Evolutionary conservation across 306 rosid species (phyloP).

Genomic region (Cyamopsis tetragonoloba): DNA sequence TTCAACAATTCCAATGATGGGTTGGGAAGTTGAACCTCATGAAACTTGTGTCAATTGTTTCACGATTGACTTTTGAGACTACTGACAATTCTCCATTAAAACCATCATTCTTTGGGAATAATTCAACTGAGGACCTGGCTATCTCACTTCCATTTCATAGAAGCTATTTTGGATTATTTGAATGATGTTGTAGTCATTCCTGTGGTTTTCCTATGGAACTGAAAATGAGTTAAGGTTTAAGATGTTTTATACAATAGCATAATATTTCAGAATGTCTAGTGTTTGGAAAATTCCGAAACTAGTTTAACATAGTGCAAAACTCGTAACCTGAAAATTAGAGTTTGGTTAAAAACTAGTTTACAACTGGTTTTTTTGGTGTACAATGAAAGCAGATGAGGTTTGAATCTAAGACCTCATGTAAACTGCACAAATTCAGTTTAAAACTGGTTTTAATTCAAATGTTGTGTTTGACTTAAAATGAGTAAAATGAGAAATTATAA

Average conservation of each 20-base stretch:
- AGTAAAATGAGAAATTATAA: not conserved
- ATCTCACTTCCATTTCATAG: not conserved
- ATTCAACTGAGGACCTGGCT: not conserved
- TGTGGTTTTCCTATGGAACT: not conserved
- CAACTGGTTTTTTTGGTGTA: constrained; percentile 1
- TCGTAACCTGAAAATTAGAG: not conserved
- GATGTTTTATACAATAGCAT: not conserved
- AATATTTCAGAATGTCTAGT: not conserved
- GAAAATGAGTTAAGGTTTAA: not conserved
- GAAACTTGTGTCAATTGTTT: not conserved
- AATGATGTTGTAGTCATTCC: not conserved
- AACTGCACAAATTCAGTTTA: not conserved
- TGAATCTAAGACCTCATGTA: too few relatives aligned
- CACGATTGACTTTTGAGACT: not conserved
- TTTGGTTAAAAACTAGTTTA: not conserved
- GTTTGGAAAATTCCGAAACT: not conserved
- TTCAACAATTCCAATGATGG: not conserved
- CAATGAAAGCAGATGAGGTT: too few relatives aligned
- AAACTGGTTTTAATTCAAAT: constrained; percentile 4
- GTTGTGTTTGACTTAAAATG: not conserved
- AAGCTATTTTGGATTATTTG: not conserved
- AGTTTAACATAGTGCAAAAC: not conserved
- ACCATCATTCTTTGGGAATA: not conserved
- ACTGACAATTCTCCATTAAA: not conserved
- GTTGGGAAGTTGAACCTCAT: not conserved